A percentile compares a stretch with the other conserved stretches of the same genome.
phyloP scores from a whole-genome alignment of 441 rosid species.

The Rhodomyrtus psidioides region DNA sequence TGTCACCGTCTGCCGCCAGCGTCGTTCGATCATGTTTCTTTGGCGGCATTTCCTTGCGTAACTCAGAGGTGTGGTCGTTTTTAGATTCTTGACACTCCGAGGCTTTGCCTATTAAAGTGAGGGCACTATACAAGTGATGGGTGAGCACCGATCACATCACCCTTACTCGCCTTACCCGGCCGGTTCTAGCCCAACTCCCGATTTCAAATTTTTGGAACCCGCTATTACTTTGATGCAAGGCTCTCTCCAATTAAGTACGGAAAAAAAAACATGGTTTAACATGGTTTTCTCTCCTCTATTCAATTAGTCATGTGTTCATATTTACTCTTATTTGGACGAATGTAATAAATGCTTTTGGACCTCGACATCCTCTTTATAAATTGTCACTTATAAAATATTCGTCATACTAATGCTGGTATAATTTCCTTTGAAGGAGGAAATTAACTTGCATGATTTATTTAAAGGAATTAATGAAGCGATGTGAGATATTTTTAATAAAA shows the following conservation, averaged over 20 bases:
- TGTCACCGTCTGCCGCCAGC: too few relatives aligned
- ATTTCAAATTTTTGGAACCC: fast-evolving
- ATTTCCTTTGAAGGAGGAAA: too few relatives aligned
- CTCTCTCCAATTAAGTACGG: neutral
- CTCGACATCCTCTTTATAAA: neutral
- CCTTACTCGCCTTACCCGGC: fast-evolving
- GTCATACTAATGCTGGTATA: too few relatives aligned
- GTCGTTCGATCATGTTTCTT: too few relatives aligned
- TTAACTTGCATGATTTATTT: too few relatives aligned
- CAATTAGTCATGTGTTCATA: neutral
- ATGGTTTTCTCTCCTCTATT: neutral
- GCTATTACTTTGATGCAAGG: neutral
- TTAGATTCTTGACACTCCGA: too few relatives aligned
- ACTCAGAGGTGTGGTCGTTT: too few relatives aligned
- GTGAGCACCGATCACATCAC: fast-evolving
- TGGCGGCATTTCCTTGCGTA: too few relatives aligned
- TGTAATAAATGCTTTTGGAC: too few relatives aligned
- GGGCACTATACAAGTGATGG: too few relatives aligned
- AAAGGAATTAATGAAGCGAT: neutral
- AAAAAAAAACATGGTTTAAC: neutral
- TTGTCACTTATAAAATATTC: neutral
- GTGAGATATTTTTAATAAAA: neutral
- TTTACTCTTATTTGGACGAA: neutral
- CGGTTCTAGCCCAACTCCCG: fast-evolving
- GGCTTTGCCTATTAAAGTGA: too few relatives aligned